Evolutionary conservation across 2,329 filamentous ascomycete species (phyloP).

Genomic region (Berkeleyomyces rouxiae): DNA sequence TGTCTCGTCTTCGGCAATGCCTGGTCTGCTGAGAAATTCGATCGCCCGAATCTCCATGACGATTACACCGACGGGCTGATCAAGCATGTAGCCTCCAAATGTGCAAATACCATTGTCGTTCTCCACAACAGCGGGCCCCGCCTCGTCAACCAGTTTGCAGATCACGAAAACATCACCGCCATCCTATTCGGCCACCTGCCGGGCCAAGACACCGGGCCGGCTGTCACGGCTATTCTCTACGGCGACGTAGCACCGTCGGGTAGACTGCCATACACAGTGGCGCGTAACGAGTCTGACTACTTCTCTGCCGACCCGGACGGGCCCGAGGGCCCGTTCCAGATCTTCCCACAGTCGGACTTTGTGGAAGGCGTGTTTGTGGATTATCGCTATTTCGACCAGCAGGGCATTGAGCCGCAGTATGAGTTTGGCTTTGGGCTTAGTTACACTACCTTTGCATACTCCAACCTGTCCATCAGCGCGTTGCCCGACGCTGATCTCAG

Average conservation of each 20-base stretch:
- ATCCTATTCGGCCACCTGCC: constrained; percentile 48
- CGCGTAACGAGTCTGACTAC: constrained; percentile 39
- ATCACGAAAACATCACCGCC: constrained; percentile 47
- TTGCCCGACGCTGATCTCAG: constrained; percentile 18
- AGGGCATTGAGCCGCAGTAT: constrained; percentile 32
- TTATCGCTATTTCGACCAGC: constrained; percentile 36
- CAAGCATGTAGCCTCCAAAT: constrained; percentile 38
- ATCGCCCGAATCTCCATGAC: constrained; percentile 45
- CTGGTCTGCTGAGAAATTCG: constrained; percentile 56
- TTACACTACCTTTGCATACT: constrained; percentile 37
- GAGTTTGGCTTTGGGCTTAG: constrained; percentile 41
- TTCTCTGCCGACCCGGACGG: constrained; percentile 36
- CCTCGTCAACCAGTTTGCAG: constrained; percentile 42
- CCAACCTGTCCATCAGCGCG: constrained; percentile 24
- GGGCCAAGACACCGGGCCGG: constrained; percentile 43
- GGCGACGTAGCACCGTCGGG: constrained; percentile 40
- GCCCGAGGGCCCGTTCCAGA: constrained; percentile 32
- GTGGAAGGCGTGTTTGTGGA: constrained; percentile 35
- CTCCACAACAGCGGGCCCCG: constrained; percentile 48
- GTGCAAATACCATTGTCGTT: constrained; percentile 46
- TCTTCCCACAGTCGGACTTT: constrained; percentile 36
- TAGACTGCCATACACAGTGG: constrained; percentile 44
- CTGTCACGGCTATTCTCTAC: constrained; percentile 39
- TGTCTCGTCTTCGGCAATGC: constrained; percentile 53
- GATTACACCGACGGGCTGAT: constrained; percentile 46